Conservation (phyloP, 768 basidiomycete species). For the Lentinula edodes region DNA sequence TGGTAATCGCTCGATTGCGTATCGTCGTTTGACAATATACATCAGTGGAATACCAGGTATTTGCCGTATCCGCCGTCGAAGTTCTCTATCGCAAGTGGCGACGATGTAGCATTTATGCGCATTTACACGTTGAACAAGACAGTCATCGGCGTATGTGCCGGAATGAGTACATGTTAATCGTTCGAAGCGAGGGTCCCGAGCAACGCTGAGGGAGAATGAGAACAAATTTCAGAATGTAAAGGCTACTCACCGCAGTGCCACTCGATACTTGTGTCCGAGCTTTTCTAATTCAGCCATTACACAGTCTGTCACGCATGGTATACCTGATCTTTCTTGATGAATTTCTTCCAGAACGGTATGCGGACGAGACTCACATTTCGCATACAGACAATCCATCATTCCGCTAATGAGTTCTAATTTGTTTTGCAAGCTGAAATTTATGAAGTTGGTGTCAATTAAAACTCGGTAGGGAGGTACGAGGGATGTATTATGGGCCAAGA, state of each 20-base stretch:
- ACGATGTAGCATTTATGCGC: conserved; percentile 96
- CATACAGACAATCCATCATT: conserved; percentile 99
- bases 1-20: conserved; percentile 92
- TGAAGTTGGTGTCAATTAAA: conserved; percentile 98
- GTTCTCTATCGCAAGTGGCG: conserved; percentile 94
- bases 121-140: conserved; percentile 91
- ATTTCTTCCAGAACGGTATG: conserved; percentile 2
- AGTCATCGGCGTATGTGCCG: conserved; percentile 99
- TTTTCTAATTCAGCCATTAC: conserved; percentile 99
- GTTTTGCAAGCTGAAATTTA: conserved; percentile 98
- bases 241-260: conserved; percentile 77
- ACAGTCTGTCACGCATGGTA: conserved; percentile 98
- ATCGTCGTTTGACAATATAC: conserved; percentile 91
- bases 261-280: conserved; percentile 89
- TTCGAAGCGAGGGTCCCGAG: conserved; percentile 96
- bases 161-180: conserved; percentile 87
- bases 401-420: conserved; percentile 91
- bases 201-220: conserved; percentile 53
- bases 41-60: conserved; percentile 91
- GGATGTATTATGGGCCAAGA: conserved; percentile 91
- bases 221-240: conserved; percentile 6
- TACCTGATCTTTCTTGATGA: conserved; percentile 48
- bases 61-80: conserved; percentile 88
- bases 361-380: conserved; percentile 64
- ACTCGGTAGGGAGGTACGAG: conserved; percentile 97